Evolutionary conservation across 257 asterid species (phyloP).

Genomic region (Parsonsia alboflavescens): DNA sequence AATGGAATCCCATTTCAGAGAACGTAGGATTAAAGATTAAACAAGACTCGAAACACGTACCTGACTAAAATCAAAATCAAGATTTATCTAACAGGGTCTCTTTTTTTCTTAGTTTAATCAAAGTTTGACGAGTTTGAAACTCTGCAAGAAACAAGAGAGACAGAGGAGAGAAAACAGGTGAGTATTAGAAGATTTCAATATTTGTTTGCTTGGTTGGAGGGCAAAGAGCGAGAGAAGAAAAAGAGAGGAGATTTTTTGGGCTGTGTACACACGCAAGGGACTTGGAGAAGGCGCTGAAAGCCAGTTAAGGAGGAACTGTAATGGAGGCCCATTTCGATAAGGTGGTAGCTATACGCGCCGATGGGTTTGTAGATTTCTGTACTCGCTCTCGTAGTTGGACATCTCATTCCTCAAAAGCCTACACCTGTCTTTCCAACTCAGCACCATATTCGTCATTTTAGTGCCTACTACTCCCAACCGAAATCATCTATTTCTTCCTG

Average conservation of each 20-base stretch:
- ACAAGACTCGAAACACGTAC: constrained; percentile 22
- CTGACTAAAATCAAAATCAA: constrained; percentile 14
- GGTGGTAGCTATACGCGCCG: constrained; percentile 20
- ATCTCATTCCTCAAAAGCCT: constrained; percentile 12
- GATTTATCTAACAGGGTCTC: background rate
- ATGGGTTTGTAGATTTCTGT: background rate
- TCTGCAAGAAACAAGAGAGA: background rate
- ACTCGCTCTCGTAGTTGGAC: constrained; percentile 26
- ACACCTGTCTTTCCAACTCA: constrained; percentile 26
- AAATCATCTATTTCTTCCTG: no score
- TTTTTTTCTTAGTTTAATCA: background rate
- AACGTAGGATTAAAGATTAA: constrained; percentile 2
- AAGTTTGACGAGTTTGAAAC: constrained; percentile 11
- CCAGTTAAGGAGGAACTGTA: constrained; percentile 29
- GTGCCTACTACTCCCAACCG: background rate
- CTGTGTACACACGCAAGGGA: constrained; percentile 42
- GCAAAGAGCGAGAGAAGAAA: constrained; percentile 28
- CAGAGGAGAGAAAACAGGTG: constrained; percentile 6
- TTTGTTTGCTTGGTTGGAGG: constrained; percentile 45
- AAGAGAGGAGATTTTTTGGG: constrained; percentile 27
- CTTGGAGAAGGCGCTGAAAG: constrained; percentile 10
- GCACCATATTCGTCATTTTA: background rate
- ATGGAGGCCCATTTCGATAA: constrained; percentile 52
- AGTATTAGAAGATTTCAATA: background rate
- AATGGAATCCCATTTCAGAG: background rate